Evolutionary conservation across 306 rosid species (phyloP).

Genomic region (Citrullus colocynthis): DNA sequence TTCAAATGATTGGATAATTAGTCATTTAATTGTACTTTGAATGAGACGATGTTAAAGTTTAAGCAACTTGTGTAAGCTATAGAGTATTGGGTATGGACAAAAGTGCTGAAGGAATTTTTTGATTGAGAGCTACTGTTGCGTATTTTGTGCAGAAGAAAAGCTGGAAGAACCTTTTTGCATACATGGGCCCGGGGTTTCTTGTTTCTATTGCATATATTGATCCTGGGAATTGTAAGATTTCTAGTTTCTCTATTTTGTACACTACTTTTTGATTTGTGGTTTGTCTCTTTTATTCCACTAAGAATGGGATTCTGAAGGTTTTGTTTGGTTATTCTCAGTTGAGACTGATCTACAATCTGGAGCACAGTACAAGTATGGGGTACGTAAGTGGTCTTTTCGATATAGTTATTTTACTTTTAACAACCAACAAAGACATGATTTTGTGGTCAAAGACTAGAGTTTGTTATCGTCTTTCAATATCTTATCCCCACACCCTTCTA

Average conservation of each 20-base stretch:
- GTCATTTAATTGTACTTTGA: neutral
- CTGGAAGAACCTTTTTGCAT: conserved; percentile 90
- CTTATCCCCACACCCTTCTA: neutral
- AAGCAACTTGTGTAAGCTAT: conserved; percentile 3
- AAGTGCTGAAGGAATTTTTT: conserved; percentile 2
- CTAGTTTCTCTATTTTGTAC: conserved; percentile 9
- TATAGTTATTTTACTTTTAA: neutral
- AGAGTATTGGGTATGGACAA: neutral
- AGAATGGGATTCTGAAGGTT: neutral
- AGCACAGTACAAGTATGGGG: conserved; percentile 84
- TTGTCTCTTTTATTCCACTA: neutral
- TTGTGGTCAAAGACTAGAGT: neutral
- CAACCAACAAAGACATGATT: neutral
- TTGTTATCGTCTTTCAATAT: neutral
- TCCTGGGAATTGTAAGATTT: conserved; percentile 90
- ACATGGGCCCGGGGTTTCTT: conserved; percentile 98
- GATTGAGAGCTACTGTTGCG: conserved; percentile 11
- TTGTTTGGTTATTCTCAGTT: conserved; percentile 37
- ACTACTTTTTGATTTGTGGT: neutral
- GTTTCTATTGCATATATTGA: conserved; percentile 97
- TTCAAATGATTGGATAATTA: neutral
- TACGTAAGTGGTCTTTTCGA: conserved; percentile 6
- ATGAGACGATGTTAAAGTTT: neutral
- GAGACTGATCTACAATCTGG: conserved; percentile 95
- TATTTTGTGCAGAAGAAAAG: conserved; percentile 55